A percentile compares a stretch with the other conserved stretches of the same genome.
Evolutionary conservation across 2,329 filamentous ascomycete species (phyloP).

Genomic region (Waltergamsia citrina): DNA sequence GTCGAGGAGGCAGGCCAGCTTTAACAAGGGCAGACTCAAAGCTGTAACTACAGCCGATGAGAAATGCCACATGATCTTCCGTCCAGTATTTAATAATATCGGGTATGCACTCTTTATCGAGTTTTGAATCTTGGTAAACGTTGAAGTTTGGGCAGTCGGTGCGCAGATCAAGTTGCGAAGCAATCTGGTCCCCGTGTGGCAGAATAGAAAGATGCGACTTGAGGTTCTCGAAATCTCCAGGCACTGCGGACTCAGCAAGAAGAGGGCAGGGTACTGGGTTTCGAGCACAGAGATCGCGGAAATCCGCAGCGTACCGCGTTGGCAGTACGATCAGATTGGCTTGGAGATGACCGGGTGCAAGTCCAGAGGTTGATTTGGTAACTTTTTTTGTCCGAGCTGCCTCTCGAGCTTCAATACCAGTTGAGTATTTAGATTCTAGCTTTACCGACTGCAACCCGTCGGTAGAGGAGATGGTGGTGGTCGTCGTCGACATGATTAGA

Average conservation of each 20-base stretch:
- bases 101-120: conserved; percentile 22
- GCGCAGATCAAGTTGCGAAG: conserved; percentile 41
- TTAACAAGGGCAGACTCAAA: conserved; percentile 48
- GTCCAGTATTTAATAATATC: conserved; percentile 45
- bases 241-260: conserved; percentile 37
- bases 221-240: conserved; percentile 31
- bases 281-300: conserved; percentile 45
- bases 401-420: no score
- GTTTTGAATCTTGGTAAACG: conserved; percentile 41
- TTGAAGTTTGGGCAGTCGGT: conserved; percentile 49
- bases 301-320: conserved; percentile 44
- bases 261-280: conserved; percentile 56
- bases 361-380: conserved; percentile 38
- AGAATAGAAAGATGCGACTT: conserved; percentile 17
- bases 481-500: no score
- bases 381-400: conserved; percentile 11
- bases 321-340: conserved; percentile 54
- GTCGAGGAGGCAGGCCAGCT: conserved; percentile 40
- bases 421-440: no score
- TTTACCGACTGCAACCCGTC: no score
- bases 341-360: conserved; percentile 47
- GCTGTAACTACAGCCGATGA: conserved; percentile 55
- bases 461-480: no score
- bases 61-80: conserved; percentile 47
- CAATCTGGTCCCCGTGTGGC: conserved; percentile 14